These are phyloP conservation scores for Claviceps maximensis DNA, from an alignment of 2,329 filamentous ascomycete genomes.

Conservation along the genomic window DNA sequence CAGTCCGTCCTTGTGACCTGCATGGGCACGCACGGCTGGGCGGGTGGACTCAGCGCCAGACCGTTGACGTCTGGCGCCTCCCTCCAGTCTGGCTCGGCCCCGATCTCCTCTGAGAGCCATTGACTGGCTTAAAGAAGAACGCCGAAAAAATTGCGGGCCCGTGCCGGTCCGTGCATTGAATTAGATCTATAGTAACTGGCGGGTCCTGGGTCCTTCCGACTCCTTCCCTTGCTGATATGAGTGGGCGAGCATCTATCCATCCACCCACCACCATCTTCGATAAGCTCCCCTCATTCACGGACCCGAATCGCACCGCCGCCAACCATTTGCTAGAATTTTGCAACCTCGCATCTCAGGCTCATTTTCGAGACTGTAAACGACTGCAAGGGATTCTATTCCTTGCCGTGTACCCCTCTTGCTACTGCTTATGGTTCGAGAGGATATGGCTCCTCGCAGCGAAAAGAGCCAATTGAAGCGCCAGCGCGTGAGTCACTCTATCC, in stretches of 20 bases:
- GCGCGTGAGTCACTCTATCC: constrained; percentile 41
- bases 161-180: neutral
- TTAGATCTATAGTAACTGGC: neutral
- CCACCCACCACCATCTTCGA: neutral
- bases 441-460: constrained; percentile 50
- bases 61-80: neutral
- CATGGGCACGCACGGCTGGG: too few species aligned
- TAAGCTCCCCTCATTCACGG: too few species aligned
- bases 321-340: too few species aligned
- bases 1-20: too few species aligned
- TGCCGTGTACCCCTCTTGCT: too few species aligned
- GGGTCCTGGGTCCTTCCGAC: neutral
- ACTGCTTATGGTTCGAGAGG: constrained; percentile 6
- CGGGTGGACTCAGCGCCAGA: neutral
- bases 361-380: too few species aligned
- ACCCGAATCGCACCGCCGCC: too few species aligned
- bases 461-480: constrained; percentile 77
- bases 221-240: neutral
- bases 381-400: neutral
- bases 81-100: too few species aligned
- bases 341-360: neutral
- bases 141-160: neutral
- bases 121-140: neutral
- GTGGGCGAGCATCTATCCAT: neutral
- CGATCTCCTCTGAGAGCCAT: neutral